Conservation (phyloP, 2,329 filamentous ascomycete species). For the Talaromyces sp. region DNA sequence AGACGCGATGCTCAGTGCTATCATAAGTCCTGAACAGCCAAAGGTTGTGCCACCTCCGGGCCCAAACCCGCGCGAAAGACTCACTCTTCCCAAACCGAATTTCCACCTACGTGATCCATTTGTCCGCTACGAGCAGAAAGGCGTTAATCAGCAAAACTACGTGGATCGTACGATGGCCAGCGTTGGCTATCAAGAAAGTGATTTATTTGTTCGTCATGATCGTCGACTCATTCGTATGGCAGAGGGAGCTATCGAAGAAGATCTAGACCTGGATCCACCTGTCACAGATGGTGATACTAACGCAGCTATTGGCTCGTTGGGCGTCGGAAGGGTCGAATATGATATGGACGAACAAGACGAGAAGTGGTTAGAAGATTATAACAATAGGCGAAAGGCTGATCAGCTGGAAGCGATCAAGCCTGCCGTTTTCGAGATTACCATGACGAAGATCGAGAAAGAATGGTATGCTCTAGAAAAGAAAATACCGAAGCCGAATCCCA, state of each 20-base stretch:
- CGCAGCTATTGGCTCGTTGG: constrained; percentile 46
- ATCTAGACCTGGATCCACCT: constrained; percentile 55
- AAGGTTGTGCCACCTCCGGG: constrained; percentile 48
- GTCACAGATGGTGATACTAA: constrained; percentile 60
- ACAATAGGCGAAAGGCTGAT: constrained; percentile 68
- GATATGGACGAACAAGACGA: constrained; percentile 99
- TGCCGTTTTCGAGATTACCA: constrained; percentile 93
- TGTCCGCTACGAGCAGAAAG: constrained; percentile 67
- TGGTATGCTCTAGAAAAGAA: constrained; percentile 95
- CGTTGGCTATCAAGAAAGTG: constrained; percentile 92
- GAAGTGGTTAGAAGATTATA: constrained; percentile 86
- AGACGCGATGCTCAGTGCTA: constrained; percentile 59
- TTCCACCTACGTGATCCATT: constrained; percentile 49
- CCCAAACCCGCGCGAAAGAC: constrained; percentile 48
- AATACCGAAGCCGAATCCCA: constrained; percentile 95
- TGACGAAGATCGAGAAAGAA: constrained; percentile 98
- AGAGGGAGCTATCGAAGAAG: constrained; percentile 62
- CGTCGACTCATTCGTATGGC: constrained; percentile 63
- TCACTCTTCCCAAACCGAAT: constrained; percentile 49
- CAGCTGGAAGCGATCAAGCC: constrained; percentile 81
- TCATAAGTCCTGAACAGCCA: constrained; percentile 58
- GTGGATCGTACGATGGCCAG: constrained; percentile 96
- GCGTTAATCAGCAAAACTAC: constrained; percentile 80
- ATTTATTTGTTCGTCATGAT: constrained; percentile 77
- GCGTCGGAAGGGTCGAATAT: constrained; percentile 85